phyloP scores from a whole-genome alignment of 2,329 filamentous ascomycete species.

The Aureobasidium sp. region DNA sequence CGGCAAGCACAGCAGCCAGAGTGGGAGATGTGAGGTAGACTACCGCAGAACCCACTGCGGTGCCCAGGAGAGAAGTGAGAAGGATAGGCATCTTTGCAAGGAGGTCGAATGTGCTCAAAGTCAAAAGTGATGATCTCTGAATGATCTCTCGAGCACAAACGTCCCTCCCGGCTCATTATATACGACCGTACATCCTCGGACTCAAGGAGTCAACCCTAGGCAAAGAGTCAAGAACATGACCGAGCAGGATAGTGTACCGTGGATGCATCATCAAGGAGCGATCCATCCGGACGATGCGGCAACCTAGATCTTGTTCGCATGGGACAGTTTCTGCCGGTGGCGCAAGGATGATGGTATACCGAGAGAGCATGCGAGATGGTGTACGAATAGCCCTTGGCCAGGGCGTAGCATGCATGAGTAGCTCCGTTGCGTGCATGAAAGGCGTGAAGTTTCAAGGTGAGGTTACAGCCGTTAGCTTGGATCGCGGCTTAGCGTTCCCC shows the following conservation, averaged over 20 bases:
- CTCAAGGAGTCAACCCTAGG: neutral
- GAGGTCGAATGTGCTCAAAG: neutral
- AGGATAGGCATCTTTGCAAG: slow-evolving; percentile 2
- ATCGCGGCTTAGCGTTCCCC: neutral
- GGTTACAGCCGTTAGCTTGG: slow-evolving; percentile 1
- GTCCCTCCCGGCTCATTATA: neutral
- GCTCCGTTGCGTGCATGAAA: slow-evolving; percentile 6
- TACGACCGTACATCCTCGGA: neutral
- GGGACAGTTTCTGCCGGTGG: neutral
- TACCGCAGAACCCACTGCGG: slow-evolving; percentile 4
- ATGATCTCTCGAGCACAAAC: neutral
- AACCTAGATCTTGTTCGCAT: neutral
- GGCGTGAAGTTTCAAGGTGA: slow-evolving; percentile 8
- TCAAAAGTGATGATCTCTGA: slow-evolving; percentile 3
- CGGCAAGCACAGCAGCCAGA: slow-evolving; percentile 1
- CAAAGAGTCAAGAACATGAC: neutral
- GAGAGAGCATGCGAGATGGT: neutral
- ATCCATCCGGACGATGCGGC: neutral
- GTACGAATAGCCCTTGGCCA: slow-evolving; percentile 6
- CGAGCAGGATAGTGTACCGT: neutral
- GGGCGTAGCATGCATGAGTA: slow-evolving; percentile 8
- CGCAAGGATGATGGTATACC: slow-evolving; percentile 7
- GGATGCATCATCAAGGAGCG: neutral
- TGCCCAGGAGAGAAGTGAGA: slow-evolving; percentile 4
- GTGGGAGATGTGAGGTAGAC: slow-evolving; percentile 11